Evolutionary conservation across 2,329 filamentous ascomycete species (phyloP).

Genomic region (Fusarium buharicum): DNA sequence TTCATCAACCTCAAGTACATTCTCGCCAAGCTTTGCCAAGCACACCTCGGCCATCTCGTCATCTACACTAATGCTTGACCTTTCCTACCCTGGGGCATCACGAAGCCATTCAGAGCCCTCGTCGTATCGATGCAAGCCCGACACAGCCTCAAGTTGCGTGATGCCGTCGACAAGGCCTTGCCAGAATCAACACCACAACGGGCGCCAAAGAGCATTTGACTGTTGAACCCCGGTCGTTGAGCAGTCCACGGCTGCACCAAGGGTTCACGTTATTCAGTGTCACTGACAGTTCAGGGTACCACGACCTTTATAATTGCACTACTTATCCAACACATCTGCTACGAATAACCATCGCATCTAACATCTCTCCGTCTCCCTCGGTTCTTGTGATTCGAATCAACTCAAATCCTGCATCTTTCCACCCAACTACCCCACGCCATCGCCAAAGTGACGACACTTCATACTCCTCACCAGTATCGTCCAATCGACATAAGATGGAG

Average conservation of each 20-base stretch:
- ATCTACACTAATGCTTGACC: constrained; percentile 31
- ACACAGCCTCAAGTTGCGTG: constrained; percentile 9
- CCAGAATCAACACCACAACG: not conserved
- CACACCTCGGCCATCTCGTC: constrained; percentile 17
- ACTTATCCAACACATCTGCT: constrained; percentile 9
- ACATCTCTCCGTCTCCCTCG: not conserved
- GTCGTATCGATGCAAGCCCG: not conserved
- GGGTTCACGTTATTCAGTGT: constrained; percentile 11
- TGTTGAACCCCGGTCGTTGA: constrained; percentile 8
- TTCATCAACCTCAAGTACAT: not conserved
- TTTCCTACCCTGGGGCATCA: constrained; percentile 9
- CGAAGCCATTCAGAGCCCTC: constrained; percentile 2
- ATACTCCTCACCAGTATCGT: not conserved
- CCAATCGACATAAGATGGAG: constrained; percentile 32
- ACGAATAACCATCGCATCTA: constrained; percentile 1
- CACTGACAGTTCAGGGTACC: not conserved
- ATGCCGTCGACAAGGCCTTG: constrained; percentile 7
- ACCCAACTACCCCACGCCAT: not conserved
- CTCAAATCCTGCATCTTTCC: not conserved
- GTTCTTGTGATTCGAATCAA: not conserved
- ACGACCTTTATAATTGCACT: constrained; percentile 3
- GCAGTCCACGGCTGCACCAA: constrained; percentile 18
- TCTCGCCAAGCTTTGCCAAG: constrained; percentile 31
- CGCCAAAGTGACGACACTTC: constrained; percentile 8
- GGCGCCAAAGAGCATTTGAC: not conserved